phyloP scores from a whole-genome alignment of 192 early-diverging fungal species.

The Gigaspora rosea region DNA sequence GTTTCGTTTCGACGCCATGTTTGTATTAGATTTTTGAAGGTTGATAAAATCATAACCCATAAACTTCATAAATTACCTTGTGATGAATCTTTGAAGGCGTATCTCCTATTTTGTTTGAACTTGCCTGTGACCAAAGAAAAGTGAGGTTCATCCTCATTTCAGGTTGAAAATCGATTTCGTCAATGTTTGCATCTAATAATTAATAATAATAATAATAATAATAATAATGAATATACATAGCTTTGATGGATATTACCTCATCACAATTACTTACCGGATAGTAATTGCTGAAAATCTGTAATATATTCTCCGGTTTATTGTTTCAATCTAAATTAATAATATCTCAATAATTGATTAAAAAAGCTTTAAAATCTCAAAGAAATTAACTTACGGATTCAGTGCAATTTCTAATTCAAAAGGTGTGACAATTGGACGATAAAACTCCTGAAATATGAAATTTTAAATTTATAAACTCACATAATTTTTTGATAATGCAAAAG shows the following conservation, averaged over 20 bases:
- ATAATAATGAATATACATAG: neutral
- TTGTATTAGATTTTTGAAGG: too few species aligned
- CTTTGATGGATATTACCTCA: constrained; percentile 23
- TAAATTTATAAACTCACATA: too few species aligned
- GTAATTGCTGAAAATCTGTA: constrained; percentile 64
- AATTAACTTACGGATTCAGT: constrained; percentile 48
- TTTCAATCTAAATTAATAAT: constrained; percentile 42
- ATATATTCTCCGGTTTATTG: constrained; percentile 76
- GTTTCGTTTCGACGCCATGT: too few species aligned
- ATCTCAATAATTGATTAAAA: neutral
- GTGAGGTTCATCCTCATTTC: constrained; percentile 74
- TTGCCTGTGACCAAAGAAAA: constrained; percentile 89
- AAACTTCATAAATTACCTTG: too few species aligned
- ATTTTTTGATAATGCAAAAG: too few species aligned
- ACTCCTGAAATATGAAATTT: constrained; percentile 54
- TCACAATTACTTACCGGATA: constrained; percentile 51
- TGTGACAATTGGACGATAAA: constrained; percentile 90
- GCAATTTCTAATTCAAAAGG: constrained; percentile 91
- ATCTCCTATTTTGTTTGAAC: constrained; percentile 62
- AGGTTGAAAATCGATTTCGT: constrained; percentile 29
- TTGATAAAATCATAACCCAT: too few species aligned
- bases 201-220: constrained; percentile 11
- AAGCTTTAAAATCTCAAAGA: neutral
- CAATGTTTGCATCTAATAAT: constrained; percentile 37
- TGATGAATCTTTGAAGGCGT: constrained; percentile 22